These are phyloP conservation scores for Candida morakotiae DNA, from an alignment of 805 yeast species.

Conservation along the genomic window DNA sequence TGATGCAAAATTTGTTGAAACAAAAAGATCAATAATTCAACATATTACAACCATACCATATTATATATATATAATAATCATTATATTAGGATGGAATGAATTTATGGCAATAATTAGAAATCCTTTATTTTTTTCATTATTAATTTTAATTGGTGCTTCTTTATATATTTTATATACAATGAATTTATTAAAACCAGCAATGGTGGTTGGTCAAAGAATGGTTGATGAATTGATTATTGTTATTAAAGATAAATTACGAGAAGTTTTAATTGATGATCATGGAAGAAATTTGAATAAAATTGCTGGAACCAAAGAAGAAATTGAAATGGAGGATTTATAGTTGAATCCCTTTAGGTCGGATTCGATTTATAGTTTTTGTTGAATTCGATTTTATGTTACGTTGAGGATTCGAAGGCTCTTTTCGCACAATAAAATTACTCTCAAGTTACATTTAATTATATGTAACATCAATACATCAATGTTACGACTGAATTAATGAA, in stretches of 20 bases:
- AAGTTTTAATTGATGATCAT: constrained; percentile 52
- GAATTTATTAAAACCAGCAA: constrained; percentile 74
- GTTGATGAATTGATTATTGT: constrained; percentile 52
- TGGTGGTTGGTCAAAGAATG: constrained; percentile 54
- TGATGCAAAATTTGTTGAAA: constrained; percentile 78
- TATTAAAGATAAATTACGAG: constrained; percentile 57
- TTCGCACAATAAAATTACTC: too few relatives aligned
- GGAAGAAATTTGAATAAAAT: constrained; percentile 15
- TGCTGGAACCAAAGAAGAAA: not conserved
- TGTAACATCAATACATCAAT: too few relatives aligned
- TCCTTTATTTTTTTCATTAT: constrained; percentile 72
- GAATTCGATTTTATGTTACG: too few relatives aligned
- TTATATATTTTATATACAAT: constrained; percentile 64
- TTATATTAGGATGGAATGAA: constrained; percentile 93
- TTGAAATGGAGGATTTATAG: not conserved
- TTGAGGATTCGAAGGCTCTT: too few relatives aligned
- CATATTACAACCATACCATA: constrained; percentile 78
- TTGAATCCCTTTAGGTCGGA: too few relatives aligned
- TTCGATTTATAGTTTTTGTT: too few relatives aligned
- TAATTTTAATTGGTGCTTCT: constrained; percentile 55
- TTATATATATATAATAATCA: constrained; percentile 68
- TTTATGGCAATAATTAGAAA: constrained; percentile 82
- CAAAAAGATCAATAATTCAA: constrained; percentile 80
- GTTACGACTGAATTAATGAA: too few relatives aligned
- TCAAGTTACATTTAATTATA: too few relatives aligned